Base-by-base conservation (phyloP, 495 filamentous ascomycete genomes). In the Daldinia grandis region DNA sequence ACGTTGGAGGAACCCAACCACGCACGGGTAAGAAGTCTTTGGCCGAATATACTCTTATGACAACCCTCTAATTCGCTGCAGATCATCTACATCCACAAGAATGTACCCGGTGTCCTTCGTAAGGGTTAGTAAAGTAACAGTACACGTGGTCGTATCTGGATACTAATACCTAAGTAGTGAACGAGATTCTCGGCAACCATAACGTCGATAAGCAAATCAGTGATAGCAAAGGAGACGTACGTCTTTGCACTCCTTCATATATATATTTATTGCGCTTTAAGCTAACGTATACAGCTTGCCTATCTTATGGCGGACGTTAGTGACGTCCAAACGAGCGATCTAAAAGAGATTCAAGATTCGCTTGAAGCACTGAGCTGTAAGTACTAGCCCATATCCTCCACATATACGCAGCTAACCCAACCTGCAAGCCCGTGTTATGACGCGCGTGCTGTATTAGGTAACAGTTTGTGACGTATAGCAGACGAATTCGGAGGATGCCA, bases 141-240 rank as follows among this genome's bases (percentile, higher is more conserved):
- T 63, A 71, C 33, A 28, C 3, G 38, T 42, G 14, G 9, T 63
- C 21, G 14, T 21, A 12, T 38, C 4, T 12, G 28, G 24, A 72
- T 40, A 70, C 64, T 75, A 37, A 74, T 38, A 49, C 21, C 50
- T 50, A 33, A 27, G 57, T 56, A 91, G 93, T 99, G 53, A 99
- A 98, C 82, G 90, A 93, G 72, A 92, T 98, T 62, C 88, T 98
- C 65, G 92, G 89, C 15, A 89, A 95, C 62, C 94, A 99, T 81
- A 99, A 99, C 76, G 93, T 99, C 66, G 95, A 97, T 77, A 98
- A 97, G 83, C 96, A 99, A 79, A 98, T 94, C 82, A 94, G 93
- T 31, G 96, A 98, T 78, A 95, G 90, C 81, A 89, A 91, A 83
- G 95, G 93, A 71, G 95, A 98, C 79, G 90, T 92, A 80, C 62